Percentiles rank a stretch among this genome's conserved stretches.
Evolutionary conservation across 2,329 filamentous ascomycete genomes (phyloP).

Genomic region (Rutstroemia sp.): DNA sequence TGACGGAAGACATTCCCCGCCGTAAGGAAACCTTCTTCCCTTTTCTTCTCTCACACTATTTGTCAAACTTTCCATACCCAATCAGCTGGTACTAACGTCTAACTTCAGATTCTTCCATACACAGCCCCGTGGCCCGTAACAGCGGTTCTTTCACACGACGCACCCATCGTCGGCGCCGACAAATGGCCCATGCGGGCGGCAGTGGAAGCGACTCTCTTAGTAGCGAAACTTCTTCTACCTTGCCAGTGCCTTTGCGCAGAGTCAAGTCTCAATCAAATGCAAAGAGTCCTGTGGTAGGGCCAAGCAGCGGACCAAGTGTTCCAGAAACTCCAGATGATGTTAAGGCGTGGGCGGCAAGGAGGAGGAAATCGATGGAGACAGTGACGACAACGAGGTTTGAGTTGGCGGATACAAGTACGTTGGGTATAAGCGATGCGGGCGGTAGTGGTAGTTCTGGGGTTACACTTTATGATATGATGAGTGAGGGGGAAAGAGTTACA

Average conservation of each 20-base stretch:
- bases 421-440: not conserved
- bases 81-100: too few relatives aligned
- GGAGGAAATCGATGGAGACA: not conserved
- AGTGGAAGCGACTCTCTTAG: not conserved
- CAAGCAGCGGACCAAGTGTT: too few relatives aligned
- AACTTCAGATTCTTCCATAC: not conserved
- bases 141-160: not conserved
- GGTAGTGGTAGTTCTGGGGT: not conserved
- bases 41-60: too few relatives aligned
- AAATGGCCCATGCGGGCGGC: not conserved
- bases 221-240: not conserved
- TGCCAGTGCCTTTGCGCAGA: not conserved
- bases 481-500: not conserved
- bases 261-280: not conserved
- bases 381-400: not conserved
- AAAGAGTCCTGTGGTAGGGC: too few relatives aligned
- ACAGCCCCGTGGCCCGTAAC: not conserved
- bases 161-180: not conserved
- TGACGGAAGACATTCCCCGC: not conserved
- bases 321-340: not conserved
- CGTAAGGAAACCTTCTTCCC: not conserved
- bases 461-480: not conserved
- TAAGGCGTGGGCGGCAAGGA: not conserved
- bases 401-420: constrained; percentile 3
- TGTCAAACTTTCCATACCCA: too few relatives aligned